These are phyloP conservation scores for Colletotrichum euphorbiae DNA, from an alignment of 2,329 filamentous ascomycete genomes.

Conservation along the genomic window DNA sequence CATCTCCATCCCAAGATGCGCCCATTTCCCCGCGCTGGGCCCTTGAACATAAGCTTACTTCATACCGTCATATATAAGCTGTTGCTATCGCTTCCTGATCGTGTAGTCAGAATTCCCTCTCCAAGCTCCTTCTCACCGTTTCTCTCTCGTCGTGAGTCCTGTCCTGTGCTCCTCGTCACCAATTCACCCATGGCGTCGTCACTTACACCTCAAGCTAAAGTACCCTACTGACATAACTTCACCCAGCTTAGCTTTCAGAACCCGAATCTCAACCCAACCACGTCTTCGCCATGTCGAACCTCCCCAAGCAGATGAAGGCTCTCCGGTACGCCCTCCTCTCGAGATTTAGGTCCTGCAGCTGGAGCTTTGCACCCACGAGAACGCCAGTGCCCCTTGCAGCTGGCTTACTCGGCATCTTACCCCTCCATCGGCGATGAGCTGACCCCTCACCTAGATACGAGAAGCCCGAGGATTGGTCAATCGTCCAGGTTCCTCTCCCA, in stretches of 20 bases:
- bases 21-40: constrained; percentile 33
- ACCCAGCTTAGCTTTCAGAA: constrained; percentile 1
- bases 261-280: not conserved
- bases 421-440: constrained; percentile 39
- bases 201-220: not conserved
- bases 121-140: constrained; percentile 14
- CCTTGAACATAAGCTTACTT: constrained; percentile 8
- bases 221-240: constrained; percentile 5
- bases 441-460: constrained; percentile 60
- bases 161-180: not conserved
- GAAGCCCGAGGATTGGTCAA: constrained; percentile 70
- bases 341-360: not conserved
- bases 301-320: constrained; percentile 71
- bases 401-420: constrained; percentile 28
- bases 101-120: not conserved
- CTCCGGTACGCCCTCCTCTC: constrained; percentile 60
- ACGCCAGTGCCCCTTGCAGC: constrained; percentile 3
- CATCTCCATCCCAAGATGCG: constrained; percentile 22
- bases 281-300: constrained; percentile 49
- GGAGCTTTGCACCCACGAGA: not conserved
- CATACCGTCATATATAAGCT: constrained; percentile 24
- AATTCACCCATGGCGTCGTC: not conserved
- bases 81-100: not conserved
- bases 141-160: not conserved
- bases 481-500: constrained; percentile 72